Base-by-base conservation (phyloP, 2,329 filamentous ascomycete species). In the Ascochyta clinopodiicola region DNA sequence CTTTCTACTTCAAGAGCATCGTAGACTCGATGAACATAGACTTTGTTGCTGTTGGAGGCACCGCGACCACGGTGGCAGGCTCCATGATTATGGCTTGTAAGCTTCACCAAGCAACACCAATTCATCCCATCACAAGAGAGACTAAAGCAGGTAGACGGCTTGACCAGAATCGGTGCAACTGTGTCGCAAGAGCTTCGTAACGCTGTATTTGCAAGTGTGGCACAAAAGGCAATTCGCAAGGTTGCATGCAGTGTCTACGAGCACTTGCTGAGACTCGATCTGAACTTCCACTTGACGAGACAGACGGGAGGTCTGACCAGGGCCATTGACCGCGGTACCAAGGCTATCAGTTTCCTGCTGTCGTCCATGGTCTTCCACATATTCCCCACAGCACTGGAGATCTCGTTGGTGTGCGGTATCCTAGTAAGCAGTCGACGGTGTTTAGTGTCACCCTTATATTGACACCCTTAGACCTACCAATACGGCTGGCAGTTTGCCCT, bases 281-380 rank as follows among this genome's bases (percentile, higher is more conserved):
- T 98, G 43, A 92, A 89, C 76, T 99, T 99, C 77, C 95, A 99
- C 74, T 84, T 99, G 9, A 88, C 89, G 19, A 91, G 96, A 67
- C 95, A 99, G 79, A 99, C 95, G 0, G 95, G 95, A 60, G 95
- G 95, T 1, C 78, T 99, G 61, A 98, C 94, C 1, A 84, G 95
- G 62, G 95, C 96, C 22, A 95, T 99, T 60, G 96, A 99, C 72
- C 87, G 96, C 60, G 95, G 95, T 71, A 99, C 95, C 19, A 99
- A 99, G 78, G 96, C 95, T 60, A 99, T 99, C 74, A 97, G 92
- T 81, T 99, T 98, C 75, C 77, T 99, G 63, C 82, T 99, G 61
- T 96, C 92, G 0, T 97, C 93, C 66, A 99, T 99, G 94, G 92
- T 99, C 27, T 98, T 99, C 69, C 95, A 99, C 74, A 89, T 99